A percentile compares a stretch with the other conserved stretches of the same genome.
phyloP scores from a whole-genome alignment of 192 early-diverging fungal genomes.

The Endogone sp. region DNA sequence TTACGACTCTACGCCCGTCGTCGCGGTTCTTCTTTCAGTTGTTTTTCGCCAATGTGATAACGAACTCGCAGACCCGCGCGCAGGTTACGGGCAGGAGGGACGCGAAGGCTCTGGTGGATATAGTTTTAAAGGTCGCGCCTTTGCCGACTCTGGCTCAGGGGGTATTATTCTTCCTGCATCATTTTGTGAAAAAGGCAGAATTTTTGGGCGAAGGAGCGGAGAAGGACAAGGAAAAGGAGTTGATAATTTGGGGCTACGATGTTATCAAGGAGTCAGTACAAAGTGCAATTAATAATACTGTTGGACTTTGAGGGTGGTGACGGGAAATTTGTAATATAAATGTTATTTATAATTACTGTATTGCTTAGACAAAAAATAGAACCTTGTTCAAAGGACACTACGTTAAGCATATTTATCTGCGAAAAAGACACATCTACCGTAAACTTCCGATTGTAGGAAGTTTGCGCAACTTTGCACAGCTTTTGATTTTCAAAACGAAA shows the following conservation, averaged over 20 bases:
- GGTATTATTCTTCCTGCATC: slow-evolving; percentile 78
- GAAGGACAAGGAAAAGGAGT: slow-evolving; percentile 59
- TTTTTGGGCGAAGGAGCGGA: slow-evolving; percentile 46
- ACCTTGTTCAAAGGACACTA: no score
- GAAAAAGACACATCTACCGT: no score
- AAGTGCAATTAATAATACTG: slow-evolving; percentile 3
- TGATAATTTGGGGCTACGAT: slow-evolving; percentile 62
- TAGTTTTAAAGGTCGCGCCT: slow-evolving; percentile 51
- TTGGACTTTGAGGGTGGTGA: not conserved
- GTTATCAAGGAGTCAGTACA: slow-evolving; percentile 62
- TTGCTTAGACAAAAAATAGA: no score
- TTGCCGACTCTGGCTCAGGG: slow-evolving; percentile 77
- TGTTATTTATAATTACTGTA: no score
- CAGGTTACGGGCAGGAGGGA: slow-evolving; percentile 39
- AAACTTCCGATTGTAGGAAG: no score
- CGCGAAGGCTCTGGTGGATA: slow-evolving; percentile 44
- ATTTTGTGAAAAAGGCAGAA: slow-evolving; percentile 62
- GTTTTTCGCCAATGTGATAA: slow-evolving; percentile 66
- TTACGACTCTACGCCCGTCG: slow-evolving; percentile 60
- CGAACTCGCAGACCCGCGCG: slow-evolving; percentile 47
- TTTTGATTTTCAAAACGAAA: no score
- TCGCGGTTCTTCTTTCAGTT: slow-evolving; percentile 67
- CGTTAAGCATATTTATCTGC: no score
- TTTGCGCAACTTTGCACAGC: no score
- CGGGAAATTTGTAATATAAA: no score